Evolutionary conservation across 2,329 filamentous ascomycete species (phyloP).

Genomic region (Colletotrichum spinosum): DNA sequence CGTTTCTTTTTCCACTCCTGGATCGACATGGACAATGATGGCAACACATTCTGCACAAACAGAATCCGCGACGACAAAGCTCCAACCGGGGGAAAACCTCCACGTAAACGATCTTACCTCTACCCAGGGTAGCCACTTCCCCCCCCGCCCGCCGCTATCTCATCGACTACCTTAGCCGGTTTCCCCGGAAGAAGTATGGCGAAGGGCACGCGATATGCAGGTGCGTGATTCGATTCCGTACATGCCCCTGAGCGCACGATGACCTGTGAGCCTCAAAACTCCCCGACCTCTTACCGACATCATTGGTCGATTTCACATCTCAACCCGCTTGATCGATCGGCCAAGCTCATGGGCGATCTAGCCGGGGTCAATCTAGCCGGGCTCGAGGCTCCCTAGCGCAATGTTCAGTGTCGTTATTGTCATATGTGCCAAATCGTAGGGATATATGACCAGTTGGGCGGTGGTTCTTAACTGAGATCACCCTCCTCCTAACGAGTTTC

Average conservation of each 20-base stretch:
- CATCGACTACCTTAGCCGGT: too few species aligned
- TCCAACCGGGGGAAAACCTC: too few species aligned
- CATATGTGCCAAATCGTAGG: slow-evolving; percentile 6
- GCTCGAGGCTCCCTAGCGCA: neutral
- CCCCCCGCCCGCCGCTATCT: too few species aligned
- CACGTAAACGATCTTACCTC: too few species aligned
- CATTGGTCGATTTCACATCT: slow-evolving; percentile 18
- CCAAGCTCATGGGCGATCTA: neutral
- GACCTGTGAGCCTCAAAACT: neutral
- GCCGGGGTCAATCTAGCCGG: neutral
- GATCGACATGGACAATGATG: too few species aligned
- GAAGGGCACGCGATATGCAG: too few species aligned
- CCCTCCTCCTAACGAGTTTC: slow-evolving; percentile 6
- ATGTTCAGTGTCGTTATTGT: slow-evolving; percentile 2
- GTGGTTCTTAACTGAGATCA: slow-evolving; percentile 23
- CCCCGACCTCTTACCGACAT: neutral
- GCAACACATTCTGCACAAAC: too few species aligned
- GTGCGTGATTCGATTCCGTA: neutral
- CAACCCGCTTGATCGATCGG: slow-evolving; percentile 18
- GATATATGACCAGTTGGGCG: slow-evolving; percentile 4
- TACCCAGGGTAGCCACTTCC: too few species aligned
- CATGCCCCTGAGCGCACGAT: neutral
- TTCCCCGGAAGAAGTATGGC: too few species aligned
- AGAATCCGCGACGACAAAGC: too few species aligned
- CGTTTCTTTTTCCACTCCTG: slow-evolving; percentile 18